Evolutionary conservation across 257 asterid species (phyloP), one percentile per base, ranked within the genome.

Genomic region (Gardenia jasminoides): DNA sequence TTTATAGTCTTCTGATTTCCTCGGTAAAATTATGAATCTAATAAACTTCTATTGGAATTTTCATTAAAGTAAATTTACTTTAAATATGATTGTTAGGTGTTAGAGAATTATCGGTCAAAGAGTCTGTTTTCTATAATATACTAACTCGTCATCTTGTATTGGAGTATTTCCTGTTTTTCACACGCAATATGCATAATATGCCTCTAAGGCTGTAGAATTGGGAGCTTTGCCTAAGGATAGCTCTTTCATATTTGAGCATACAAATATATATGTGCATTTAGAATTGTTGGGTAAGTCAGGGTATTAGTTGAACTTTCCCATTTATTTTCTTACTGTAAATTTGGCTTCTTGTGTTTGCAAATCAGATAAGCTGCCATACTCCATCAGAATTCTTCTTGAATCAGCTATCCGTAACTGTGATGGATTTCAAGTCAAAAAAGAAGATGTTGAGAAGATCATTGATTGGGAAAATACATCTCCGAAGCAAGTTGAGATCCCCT

Each of bases 341-440:
- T 75, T 79, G 44, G 16, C 24, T 50, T 7, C 61, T 48, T 72
- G 65, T 79, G n/a, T 43, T 46, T 81, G 68, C 62, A 65, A 78
- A 65, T 58, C 95, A 94, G 99, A 93, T 83, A 94, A 94, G 84
- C 91, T 94, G 50, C 99, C 99, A 12, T 94, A 91, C 85, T 94
- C 98, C 71, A 93, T 94, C 70, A 90, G 93, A 81, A 94, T 94
- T 70, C 98, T 94, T 81, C 92, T 93, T 4, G 99, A 94, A 78
- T 94, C 99, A 20, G 98, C 99, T 3, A 93, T 94, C 44, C 99
- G 98, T 80, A 94, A 94, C 74, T 94, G 99, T 83, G 99, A 94
- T 54, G 92, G 92, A 58, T 94, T 94, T 86, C 99, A 94, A 92
- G 98, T 94, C 28, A 91, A 76, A 3, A 90, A 93, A 87, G 95